These are phyloP conservation scores for Hydnomerulius pinastri DNA, from an alignment of 768 basidiomycete species.

Conservation along the genomic window DNA sequence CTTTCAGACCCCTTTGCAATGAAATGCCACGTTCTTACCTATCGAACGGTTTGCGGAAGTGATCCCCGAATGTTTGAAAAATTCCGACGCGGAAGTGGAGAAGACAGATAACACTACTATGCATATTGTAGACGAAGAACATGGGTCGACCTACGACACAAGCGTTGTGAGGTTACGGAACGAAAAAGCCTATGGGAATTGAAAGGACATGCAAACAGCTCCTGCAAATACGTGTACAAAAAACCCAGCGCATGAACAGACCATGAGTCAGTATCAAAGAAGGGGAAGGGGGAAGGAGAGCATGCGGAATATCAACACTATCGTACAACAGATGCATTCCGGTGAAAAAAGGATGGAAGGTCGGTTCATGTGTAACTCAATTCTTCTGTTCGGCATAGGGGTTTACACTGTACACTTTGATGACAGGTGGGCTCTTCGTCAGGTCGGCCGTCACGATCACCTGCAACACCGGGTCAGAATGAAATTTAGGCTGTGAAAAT, in stretches of 20 bases:
- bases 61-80: too few species aligned
- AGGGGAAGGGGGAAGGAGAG: conserved; percentile 30
- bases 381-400: conserved; percentile 74
- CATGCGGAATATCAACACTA: conserved; percentile 30
- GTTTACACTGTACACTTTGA: conserved; percentile 96
- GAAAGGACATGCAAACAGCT: conserved; percentile 24
- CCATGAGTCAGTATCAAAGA: conserved; percentile 33
- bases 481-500: not conserved
- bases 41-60: not conserved
- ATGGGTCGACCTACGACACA: conserved; percentile 20
- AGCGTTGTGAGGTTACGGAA: conserved; percentile 14
- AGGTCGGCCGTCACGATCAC: conserved; percentile 94
- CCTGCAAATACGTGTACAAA: conserved; percentile 31
- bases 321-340: conserved; percentile 28
- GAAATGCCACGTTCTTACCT: not conserved
- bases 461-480: conserved; percentile 38
- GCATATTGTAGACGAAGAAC: conserved; percentile 16
- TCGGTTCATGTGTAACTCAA: conserved; percentile 24
- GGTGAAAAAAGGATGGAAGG: not conserved
- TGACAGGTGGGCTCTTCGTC: conserved; percentile 94
- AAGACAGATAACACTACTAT: conserved; percentile 23
- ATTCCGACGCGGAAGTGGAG: too few species aligned
- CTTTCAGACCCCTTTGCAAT: not conserved
- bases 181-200: conserved; percentile 17
- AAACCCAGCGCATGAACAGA: conserved; percentile 26